Conservation (phyloP, 805 yeast genomes). For the Zygosaccharomyces pseudorouxii region DNA sequence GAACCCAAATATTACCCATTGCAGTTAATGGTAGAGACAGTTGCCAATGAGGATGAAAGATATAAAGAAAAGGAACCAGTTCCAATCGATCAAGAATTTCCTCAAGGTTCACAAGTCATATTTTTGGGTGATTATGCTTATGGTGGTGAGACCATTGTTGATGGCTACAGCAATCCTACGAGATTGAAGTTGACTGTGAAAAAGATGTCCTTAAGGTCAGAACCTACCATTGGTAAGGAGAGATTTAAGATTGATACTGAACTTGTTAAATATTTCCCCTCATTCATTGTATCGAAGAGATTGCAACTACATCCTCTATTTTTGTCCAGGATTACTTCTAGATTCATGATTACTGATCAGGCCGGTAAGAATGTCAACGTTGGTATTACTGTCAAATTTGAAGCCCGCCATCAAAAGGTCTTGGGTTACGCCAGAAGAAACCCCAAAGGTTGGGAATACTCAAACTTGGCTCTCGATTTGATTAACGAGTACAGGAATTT, state of each 20-base stretch:
- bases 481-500: slow-evolving; percentile 53
- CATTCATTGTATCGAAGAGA: slow-evolving; percentile 57
- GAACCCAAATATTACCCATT: slow-evolving; percentile 61
- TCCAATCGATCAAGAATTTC: slow-evolving; percentile 80
- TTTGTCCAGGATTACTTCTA: slow-evolving; percentile 74
- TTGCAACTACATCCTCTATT: slow-evolving; percentile 57
- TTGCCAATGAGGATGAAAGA: slow-evolving; percentile 69
- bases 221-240: slow-evolving; percentile 61
- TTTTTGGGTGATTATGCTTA: slow-evolving; percentile 84
- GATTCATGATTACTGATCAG: slow-evolving; percentile 54
- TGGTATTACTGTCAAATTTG: slow-evolving; percentile 83
- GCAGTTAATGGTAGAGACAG: slow-evolving; percentile 72
- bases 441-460: slow-evolving; percentile 74
- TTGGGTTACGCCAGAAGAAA: slow-evolving; percentile 75
- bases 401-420: slow-evolving; percentile 72
- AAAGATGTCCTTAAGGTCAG: slow-evolving; percentile 43
- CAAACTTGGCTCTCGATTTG: slow-evolving; percentile 65
- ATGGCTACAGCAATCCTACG: slow-evolving; percentile 49
- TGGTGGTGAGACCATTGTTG: slow-evolving; percentile 70
- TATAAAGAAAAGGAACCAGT: slow-evolving; percentile 65
- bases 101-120: slow-evolving; percentile 62
- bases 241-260: slow-evolving; percentile 55
- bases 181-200: slow-evolving; percentile 52
- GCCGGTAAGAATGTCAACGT: slow-evolving; percentile 54
- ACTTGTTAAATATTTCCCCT: slow-evolving; percentile 56